phyloP scores from a whole-genome alignment of 495 filamentous ascomycete genomes.

The Annulohypoxylon maeteangense region DNA sequence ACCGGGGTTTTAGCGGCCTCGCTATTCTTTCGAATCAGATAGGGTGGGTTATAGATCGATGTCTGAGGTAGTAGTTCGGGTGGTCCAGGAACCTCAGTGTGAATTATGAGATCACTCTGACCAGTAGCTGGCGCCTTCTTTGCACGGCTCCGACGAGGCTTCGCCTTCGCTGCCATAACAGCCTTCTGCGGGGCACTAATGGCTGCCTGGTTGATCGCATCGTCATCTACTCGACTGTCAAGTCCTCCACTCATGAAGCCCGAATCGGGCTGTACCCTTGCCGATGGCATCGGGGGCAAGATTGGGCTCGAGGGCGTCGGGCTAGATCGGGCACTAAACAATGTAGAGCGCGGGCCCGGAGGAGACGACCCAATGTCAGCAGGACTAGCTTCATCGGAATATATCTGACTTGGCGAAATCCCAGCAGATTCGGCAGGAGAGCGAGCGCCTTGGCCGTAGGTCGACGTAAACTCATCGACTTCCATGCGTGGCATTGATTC shows the following conservation, averaged over 20 bases:
- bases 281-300: slow-evolving; percentile 69
- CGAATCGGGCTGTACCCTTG: slow-evolving; percentile 68
- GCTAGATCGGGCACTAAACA: slow-evolving; percentile 59
- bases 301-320: slow-evolving; percentile 76
- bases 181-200: slow-evolving; percentile 35
- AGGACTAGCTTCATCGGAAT: slow-evolving; percentile 66
- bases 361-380: slow-evolving; percentile 81
- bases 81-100: slow-evolving; percentile 55
- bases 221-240: slow-evolving; percentile 65
- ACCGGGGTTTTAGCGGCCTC: slow-evolving; percentile 37
- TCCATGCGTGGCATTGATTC: slow-evolving; percentile 34
- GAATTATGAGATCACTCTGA: slow-evolving; percentile 49
- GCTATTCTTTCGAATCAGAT: slow-evolving; percentile 37
- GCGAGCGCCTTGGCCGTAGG: slow-evolving; percentile 51
- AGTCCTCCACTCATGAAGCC: slow-evolving; percentile 82
- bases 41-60: slow-evolving; percentile 56
- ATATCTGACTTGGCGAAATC: slow-evolving; percentile 66
- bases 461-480: slow-evolving; percentile 18
- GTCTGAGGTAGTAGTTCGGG: slow-evolving; percentile 58
- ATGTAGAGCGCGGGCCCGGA: slow-evolving; percentile 68
- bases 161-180: slow-evolving; percentile 39
- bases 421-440: slow-evolving; percentile 59
- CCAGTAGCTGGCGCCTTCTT: slow-evolving; percentile 45
- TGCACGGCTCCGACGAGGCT: slow-evolving; percentile 49
- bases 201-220: slow-evolving; percentile 50